Evolutionary conservation across 805 yeast species (phyloP), one percentile per base, ranked within the genome.

Genomic region (Danielia oregonensis): DNA sequence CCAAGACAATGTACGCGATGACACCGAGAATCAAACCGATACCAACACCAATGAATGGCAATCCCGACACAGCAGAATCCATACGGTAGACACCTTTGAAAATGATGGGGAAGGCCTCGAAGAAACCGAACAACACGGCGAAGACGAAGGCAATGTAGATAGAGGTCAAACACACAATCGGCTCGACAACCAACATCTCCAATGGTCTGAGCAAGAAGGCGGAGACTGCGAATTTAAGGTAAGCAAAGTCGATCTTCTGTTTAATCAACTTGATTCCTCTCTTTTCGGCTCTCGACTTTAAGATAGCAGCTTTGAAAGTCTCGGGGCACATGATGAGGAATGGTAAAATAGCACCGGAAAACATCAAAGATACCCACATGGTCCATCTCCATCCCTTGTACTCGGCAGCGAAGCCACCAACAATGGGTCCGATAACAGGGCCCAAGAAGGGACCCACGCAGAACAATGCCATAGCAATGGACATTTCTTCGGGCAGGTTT

Each of bases 111-210:
- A 68, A 82, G 3, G 88, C 88, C 56, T 82, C 89, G 50, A 83
- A 83, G 67, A 82, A 83, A 0, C 87, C 89, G 46, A 82, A 83
- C 35, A 83, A 61, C 2, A 83, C 87, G 1, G 89, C 87, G 61
- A 82, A 82, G 33, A 83, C 74, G 51, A 83, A 82, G 0, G 89
- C 83, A 39, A 79, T 74, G 55, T 83, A 83, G 33, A 82, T 57
- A 19, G 86, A 78, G 52, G 82, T 77, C 14, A 79, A 76, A 31
- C 77, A 44, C 24, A 85, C 89, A 46, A 84, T 84, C 35, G 93
- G 93, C 47, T 85, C 94, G 23, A 72, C 72, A 23, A 76, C 49
- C 34, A 85, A 66, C 88, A 85, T 80, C 49, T 77, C 72, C 30
- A 79, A 29, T 11, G 94, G 93, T 39, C 79, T 75, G 44, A 75